phyloP scores from a whole-genome alignment of 108 stramenopile species.

The Nannochloropsis salina region DNA sequence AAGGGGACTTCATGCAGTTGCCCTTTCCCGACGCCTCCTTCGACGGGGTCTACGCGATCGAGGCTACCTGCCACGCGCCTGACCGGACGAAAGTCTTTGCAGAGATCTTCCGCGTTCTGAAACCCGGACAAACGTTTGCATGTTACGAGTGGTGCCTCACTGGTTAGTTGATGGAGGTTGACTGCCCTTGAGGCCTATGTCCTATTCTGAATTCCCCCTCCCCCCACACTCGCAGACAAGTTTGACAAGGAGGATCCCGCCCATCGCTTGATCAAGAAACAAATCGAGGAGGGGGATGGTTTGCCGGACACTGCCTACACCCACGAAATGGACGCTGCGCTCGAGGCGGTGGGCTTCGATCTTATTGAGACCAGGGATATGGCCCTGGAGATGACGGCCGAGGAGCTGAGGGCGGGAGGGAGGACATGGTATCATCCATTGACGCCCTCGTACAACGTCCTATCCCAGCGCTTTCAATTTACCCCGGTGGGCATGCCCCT shows the following conservation, averaged over 20 bases:
- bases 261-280: slow-evolving; percentile 71
- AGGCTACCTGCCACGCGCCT: slow-evolving; percentile 88
- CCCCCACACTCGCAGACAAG: slow-evolving; percentile 52
- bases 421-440: slow-evolving; percentile 67
- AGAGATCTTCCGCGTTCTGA: slow-evolving; percentile 69
- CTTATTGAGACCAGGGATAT: slow-evolving; percentile 66
- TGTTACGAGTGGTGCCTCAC: slow-evolving; percentile 85
- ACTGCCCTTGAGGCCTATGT: too few species aligned
- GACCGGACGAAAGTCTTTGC: slow-evolving; percentile 66
- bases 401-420: slow-evolving; percentile 47
- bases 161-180: background rate
- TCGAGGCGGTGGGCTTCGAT: slow-evolving; percentile 69
- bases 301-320: slow-evolving; percentile 70
- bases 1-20: slow-evolving; percentile 81
- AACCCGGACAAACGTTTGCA: slow-evolving; percentile 73
- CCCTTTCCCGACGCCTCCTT: slow-evolving; percentile 67
- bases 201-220: background rate
- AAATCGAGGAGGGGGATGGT: slow-evolving; percentile 79
- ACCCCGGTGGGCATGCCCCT: slow-evolving; percentile 66
- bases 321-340: slow-evolving; percentile 60
- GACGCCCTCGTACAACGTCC: slow-evolving; percentile 72
- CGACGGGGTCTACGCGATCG: slow-evolving; percentile 83
- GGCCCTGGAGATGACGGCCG: slow-evolving; percentile 56
- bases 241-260: slow-evolving; percentile 63
- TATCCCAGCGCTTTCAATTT: slow-evolving; percentile 81